These are phyloP conservation scores for Elsinoe fawcettii DNA, from an alignment of 2,329 filamentous ascomycete genomes.

Conservation along the genomic window DNA sequence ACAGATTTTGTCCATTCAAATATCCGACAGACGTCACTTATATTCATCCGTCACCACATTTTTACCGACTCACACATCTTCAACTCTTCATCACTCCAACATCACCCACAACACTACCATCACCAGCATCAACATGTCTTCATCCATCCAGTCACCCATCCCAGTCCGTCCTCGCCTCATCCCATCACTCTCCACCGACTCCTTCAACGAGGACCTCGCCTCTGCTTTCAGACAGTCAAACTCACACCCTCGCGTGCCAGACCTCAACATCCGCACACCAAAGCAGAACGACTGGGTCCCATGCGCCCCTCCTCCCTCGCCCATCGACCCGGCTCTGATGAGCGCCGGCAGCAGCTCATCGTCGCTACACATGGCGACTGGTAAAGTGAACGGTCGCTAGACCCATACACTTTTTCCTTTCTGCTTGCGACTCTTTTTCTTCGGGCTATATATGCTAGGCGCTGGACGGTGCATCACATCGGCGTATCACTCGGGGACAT, in stretches of 20 bases:
- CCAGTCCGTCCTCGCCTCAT: constrained; percentile 13
- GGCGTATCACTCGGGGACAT: not conserved
- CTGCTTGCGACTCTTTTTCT: not conserved
- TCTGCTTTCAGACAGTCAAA: constrained; percentile 18
- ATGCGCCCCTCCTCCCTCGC: constrained; percentile 18
- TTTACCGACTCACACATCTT: not conserved
- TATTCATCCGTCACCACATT: not conserved
- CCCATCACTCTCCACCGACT: constrained; percentile 15
- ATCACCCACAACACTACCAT: not conserved
- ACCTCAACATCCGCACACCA: constrained; percentile 19
- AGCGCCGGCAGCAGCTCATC: constrained; percentile 11
- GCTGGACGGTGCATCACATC: not conserved
- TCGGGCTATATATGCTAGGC: not conserved
- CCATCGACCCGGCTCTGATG: constrained; percentile 15
- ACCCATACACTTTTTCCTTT: not conserved
- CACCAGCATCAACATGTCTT: constrained; percentile 15
- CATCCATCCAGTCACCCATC: constrained; percentile 16
- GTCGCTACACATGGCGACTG: constrained; percentile 10
- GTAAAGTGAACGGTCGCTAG: constrained; percentile 15
- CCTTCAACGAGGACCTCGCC: constrained; percentile 19
- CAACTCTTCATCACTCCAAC: not conserved
- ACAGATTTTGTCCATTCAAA: not conserved
- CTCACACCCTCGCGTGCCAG: constrained; percentile 17
- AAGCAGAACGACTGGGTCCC: constrained; percentile 17
- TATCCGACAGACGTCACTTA: not conserved